Base-by-base conservation (phyloP, 257 asterid genomes). In the Solanum microdontum region DNA sequence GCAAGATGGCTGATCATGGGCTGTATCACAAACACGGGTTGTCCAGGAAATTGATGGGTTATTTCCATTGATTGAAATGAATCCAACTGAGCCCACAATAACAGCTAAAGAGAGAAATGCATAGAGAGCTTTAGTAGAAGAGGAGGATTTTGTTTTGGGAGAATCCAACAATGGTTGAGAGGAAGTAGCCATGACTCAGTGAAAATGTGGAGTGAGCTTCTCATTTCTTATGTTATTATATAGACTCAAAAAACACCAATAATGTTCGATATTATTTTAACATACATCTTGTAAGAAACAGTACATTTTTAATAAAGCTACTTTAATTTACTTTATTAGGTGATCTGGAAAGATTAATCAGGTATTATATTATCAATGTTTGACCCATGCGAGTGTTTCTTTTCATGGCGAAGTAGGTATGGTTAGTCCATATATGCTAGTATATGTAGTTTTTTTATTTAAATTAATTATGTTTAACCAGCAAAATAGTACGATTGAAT, bases 1-100 rank as follows among this genome's bases (percentile, higher is more conserved):
- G 69, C 90, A 88, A 4, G 88, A 80, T 11, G 87, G 33, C 13
- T 62, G 88, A 82, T 88, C 90, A 37, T 51, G 88, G 87, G 88
- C 90, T 1, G 37, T 83, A 69, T 55, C 14, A 37, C 90, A 88
- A 13, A 86, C 24, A 9, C 28, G 58, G 37, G 51, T 62, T 19
- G 24, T 33, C 4, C 58, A 40, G 21, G 89, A 51, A 87, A 45
- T 8, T 0, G 87, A 82, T 69, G 84, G 14, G 82, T 21, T 69
- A 33, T 1, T n/a, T 8, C n/a, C 12, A n/a, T 15, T 66, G 58
- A 70, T 45, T 30, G 88, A 86, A 86, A 86, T n/a, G 9, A 86
- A 26, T 55, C 74, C 85, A 75, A 75, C 62, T 58, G 88, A 58
- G 60, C 76, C 76, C 6, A 75, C 75, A 36, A 86, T 15, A n/a